Percentiles rank a stretch among this genome's conserved stretches.
Evolutionary conservation across 208 protist species (phyloP).

Genomic region (Phytomonas sp.): DNA sequence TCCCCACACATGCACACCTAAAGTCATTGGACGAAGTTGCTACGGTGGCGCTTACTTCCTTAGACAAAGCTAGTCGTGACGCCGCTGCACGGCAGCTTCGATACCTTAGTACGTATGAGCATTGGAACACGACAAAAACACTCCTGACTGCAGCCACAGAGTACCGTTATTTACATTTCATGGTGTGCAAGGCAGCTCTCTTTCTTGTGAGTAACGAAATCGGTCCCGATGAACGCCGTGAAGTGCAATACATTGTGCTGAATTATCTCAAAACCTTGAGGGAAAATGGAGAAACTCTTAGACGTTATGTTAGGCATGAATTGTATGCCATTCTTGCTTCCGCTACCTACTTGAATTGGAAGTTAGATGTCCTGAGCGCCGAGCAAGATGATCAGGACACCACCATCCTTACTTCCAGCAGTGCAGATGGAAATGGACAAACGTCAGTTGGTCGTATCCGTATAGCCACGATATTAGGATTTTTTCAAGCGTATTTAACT

Average conservation of each 20-base stretch:
- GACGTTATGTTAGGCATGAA: conserved; percentile 42
- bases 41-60: conserved; percentile 42
- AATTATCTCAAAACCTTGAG: conserved; percentile 1
- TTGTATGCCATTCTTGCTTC: conserved; percentile 68
- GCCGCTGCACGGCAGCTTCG: conserved; percentile 47
- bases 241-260: conserved; percentile 21
- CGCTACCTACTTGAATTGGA: conserved; percentile 73
- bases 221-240: conserved; percentile 61
- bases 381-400: conserved; percentile 22
- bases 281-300: neutral
- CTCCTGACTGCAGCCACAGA: conserved; percentile 26
- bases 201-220: conserved; percentile 86
- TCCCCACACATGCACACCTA: neutral
- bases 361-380: conserved; percentile 30
- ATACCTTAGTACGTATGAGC: conserved; percentile 73
- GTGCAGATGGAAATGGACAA: neutral
- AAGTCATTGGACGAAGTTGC: conserved; percentile 16
- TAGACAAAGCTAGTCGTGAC: conserved; percentile 45
- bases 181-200: conserved; percentile 70
- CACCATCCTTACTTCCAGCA: conserved; percentile 15
- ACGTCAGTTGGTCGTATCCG: neutral
- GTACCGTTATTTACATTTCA: conserved; percentile 54
- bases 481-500: conserved; percentile 40
- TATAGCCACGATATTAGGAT: conserved; percentile 22
- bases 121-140: conserved; percentile 57